phyloP scores from a whole-genome alignment of 2,329 filamentous ascomycete species.

The Lachnellula arida region DNA sequence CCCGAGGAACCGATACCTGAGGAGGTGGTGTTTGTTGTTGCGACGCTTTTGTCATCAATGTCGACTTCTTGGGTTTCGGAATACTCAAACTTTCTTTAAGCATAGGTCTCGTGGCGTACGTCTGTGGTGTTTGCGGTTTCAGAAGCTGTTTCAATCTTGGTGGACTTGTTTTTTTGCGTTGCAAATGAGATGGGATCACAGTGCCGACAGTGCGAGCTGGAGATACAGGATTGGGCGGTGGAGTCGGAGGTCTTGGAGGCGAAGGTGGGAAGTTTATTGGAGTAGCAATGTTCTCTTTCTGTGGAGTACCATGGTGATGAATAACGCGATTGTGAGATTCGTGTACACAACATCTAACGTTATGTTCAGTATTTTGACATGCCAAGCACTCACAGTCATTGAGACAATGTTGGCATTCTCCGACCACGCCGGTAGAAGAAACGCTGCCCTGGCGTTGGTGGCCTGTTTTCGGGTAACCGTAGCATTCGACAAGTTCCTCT shows the following conservation, averaged over 20 bases:
- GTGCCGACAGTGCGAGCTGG: background rate
- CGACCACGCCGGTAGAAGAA: constrained; percentile 18
- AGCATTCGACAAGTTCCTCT: constrained; percentile 19
- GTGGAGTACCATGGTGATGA: background rate
- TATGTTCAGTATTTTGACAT: constrained; percentile 24
- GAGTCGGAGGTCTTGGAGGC: background rate
- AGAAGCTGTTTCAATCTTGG: background rate
- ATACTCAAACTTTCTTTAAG: background rate
- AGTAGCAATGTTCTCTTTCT: background rate
- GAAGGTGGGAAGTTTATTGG: background rate
- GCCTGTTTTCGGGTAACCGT: constrained; percentile 26
- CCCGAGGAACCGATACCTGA: background rate
- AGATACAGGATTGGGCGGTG: background rate
- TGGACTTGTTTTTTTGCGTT: background rate
- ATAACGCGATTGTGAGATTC: constrained; percentile 18
- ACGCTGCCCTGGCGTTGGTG: constrained; percentile 20
- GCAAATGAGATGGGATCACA: background rate
- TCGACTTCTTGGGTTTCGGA: constrained; percentile 1
- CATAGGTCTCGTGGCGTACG: background rate
- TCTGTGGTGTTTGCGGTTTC: background rate
- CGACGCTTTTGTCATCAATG: background rate
- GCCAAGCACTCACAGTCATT: constrained; percentile 26
- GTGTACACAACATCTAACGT: constrained; percentile 26
- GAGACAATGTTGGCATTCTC: constrained; percentile 28
- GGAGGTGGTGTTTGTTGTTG: constrained; percentile 2